A percentile compares a stretch with the other conserved stretches of the same genome.
These are phyloP conservation scores for Candolleomyces aberdarensis DNA, from an alignment of 768 basidiomycete genomes.

Conservation along the genomic window DNA sequence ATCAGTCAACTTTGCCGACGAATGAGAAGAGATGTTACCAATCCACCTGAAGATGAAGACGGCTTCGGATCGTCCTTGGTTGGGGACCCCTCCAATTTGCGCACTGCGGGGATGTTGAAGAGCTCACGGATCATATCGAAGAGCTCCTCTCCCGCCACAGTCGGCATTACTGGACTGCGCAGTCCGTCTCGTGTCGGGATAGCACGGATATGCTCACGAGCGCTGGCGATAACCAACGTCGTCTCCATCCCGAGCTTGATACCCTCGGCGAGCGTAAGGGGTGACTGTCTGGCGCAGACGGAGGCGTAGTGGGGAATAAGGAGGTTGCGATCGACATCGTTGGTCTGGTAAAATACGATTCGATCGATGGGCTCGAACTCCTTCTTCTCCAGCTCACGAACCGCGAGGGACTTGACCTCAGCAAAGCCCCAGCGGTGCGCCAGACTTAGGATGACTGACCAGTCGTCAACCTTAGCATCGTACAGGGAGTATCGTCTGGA, in stretches of 20 bases:
- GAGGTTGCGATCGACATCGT: slow-evolving; percentile 43
- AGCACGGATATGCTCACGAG: slow-evolving; percentile 48
- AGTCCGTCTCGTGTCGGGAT: slow-evolving; percentile 25
- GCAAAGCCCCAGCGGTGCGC: slow-evolving; percentile 53
- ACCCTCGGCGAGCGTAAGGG: slow-evolving; percentile 54
- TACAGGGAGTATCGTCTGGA: slow-evolving; percentile 55
- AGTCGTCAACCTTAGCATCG: slow-evolving; percentile 44
- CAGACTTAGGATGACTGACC: slow-evolving; percentile 53
- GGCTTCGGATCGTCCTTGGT: slow-evolving; percentile 7
- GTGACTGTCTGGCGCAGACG: slow-evolving; percentile 48
- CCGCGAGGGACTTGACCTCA: slow-evolving; percentile 48
- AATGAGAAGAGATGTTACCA: slow-evolving; percentile 21
- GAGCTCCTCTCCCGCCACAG: slow-evolving; percentile 29
- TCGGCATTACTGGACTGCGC: slow-evolving; percentile 33
- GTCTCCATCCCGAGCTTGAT: slow-evolving; percentile 55
- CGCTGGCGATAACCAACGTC: slow-evolving; percentile 45
- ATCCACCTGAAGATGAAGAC: slow-evolving; percentile 30
- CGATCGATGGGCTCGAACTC: slow-evolving; percentile 47
- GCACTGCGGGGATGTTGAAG: slow-evolving; percentile 22
- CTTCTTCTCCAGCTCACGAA: slow-evolving; percentile 50
- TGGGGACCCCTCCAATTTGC: slow-evolving; percentile 1
- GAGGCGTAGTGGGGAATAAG: slow-evolving; percentile 51
- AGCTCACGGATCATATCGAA: slow-evolving; percentile 31
- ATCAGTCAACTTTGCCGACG: slow-evolving; percentile 11
- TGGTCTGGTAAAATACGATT: slow-evolving; percentile 53